Evolutionary conservation across 176 grass and related monocot genomes (phyloP).

Genomic region (Triticum dicoccoides): DNA sequence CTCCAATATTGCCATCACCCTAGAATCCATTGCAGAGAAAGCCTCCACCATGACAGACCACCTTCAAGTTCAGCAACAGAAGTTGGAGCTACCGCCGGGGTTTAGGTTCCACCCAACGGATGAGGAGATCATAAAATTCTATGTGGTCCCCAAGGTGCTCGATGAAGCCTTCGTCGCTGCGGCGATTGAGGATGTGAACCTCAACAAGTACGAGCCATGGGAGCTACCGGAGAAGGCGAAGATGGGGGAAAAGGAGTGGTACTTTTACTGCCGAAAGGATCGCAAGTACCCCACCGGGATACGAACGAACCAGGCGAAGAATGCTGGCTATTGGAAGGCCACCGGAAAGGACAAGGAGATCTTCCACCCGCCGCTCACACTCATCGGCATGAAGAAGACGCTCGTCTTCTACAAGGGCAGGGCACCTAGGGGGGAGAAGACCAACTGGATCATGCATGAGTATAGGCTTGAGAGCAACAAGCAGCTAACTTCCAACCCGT

Average conservation of each 20-base stretch:
- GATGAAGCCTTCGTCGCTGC: conserved; percentile 22
- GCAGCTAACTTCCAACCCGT: not conserved
- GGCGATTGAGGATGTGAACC: conserved; percentile 46
- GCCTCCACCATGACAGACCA: conserved; percentile 30
- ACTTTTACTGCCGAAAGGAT: conserved; percentile 55
- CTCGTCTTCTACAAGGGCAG: conserved; percentile 60
- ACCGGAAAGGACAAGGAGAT: conserved; percentile 66
- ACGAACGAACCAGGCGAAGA: conserved; percentile 42
- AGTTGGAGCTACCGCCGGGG: conserved; percentile 39
- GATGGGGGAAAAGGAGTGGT: conserved; percentile 58
- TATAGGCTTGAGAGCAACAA: conserved; percentile 31
- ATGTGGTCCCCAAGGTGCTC: conserved; percentile 47
- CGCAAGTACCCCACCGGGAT: conserved; percentile 51
- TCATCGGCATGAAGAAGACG: conserved; percentile 61
- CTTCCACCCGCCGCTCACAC: not conserved
- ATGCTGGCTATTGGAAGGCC: conserved; percentile 51
- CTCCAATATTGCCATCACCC: not conserved
- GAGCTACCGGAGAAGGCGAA: conserved; percentile 53
- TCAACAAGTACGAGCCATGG: conserved; percentile 77
- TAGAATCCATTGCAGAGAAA: not conserved
- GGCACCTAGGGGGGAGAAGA: conserved; percentile 47
- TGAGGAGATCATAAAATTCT: conserved; percentile 59
- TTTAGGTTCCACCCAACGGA: conserved; percentile 62
- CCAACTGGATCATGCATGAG: conserved; percentile 66
- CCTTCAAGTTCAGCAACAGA: not conserved